phyloP scores from a whole-genome alignment of 495 filamentous ascomycete species.

The Clavariopsis aquatica region DNA sequence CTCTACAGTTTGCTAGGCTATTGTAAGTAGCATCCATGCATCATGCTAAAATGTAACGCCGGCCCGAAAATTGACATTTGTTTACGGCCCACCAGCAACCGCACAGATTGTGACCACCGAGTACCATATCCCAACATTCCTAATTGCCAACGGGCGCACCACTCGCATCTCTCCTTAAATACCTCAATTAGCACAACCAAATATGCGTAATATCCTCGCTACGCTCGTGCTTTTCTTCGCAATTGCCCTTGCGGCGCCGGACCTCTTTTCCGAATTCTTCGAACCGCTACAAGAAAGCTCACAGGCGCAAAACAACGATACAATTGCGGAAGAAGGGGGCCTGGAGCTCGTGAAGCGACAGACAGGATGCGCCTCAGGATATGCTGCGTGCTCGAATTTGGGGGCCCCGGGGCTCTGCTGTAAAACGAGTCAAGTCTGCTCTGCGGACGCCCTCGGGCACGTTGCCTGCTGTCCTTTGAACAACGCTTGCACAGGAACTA shows the following conservation, averaged over 20 bases:
- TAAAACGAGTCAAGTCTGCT: slow-evolving; percentile 54
- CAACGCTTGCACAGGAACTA: slow-evolving; percentile 62
- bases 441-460: slow-evolving; percentile 58
- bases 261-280: slow-evolving; percentile 33
- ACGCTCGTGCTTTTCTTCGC: slow-evolving; percentile 24
- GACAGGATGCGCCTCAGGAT: slow-evolving; percentile 52
- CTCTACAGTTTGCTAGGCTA: neutral
- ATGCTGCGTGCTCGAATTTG: slow-evolving; percentile 54
- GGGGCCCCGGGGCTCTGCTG: slow-evolving; percentile 61
- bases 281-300: slow-evolving; percentile 14
- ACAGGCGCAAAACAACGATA: slow-evolving; percentile 27
- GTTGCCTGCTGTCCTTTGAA: slow-evolving; percentile 67
- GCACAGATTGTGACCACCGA: neutral
- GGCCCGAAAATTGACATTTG: slow-evolving; percentile 1
- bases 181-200: neutral
- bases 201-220: slow-evolving; percentile 31
- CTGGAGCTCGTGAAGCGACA: slow-evolving; percentile 39
- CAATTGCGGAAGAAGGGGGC: slow-evolving; percentile 22
- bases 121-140: slow-evolving; percentile 5
- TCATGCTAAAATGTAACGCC: neutral
- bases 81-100: neutral
- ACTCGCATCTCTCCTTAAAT: neutral
- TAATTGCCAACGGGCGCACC: neutral
- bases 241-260: slow-evolving; percentile 26
- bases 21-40: neutral